These are phyloP conservation scores for Strobilomyces dryophilus DNA, from an alignment of 768 basidiomycete genomes.

Conservation along the genomic window DNA sequence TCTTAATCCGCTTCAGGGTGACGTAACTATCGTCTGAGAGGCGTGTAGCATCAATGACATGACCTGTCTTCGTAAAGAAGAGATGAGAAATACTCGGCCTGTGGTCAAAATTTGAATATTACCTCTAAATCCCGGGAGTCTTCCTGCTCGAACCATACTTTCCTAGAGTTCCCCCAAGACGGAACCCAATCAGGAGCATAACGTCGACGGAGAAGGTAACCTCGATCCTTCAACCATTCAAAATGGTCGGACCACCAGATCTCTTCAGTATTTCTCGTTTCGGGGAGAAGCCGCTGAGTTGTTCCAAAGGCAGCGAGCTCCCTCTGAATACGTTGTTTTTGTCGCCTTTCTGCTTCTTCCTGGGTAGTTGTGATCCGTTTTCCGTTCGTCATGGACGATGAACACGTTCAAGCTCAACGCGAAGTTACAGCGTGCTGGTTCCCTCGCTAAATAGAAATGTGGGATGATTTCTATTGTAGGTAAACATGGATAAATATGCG, in stretches of 20 bases:
- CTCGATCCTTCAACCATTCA: not conserved
- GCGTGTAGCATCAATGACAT: too few species aligned
- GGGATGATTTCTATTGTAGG: not conserved
- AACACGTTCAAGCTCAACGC: not conserved
- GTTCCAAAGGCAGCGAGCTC: conserved; percentile 1
- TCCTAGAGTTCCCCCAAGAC: conserved; percentile 2
- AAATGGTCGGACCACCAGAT: conserved; percentile 2
- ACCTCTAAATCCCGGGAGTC: not conserved
- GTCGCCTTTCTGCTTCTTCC: not conserved
- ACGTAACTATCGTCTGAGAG: conserved; percentile 10
- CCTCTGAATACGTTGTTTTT: not conserved
- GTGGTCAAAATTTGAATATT: conserved; percentile 5
- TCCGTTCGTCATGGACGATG: not conserved
- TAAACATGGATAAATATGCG: not conserved
- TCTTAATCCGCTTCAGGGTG: conserved; percentile 25
- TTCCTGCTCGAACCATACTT: not conserved
- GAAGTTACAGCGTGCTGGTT: not conserved
- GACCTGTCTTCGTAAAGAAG: too few species aligned
- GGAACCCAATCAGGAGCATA: conserved; percentile 10
- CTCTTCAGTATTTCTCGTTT: not conserved
- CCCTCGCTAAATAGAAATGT: not conserved
- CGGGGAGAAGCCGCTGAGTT: conserved; percentile 1
- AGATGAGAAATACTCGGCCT: too few species aligned
- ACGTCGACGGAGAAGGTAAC: conserved; percentile 9
- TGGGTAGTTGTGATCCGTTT: not conserved